Evolutionary conservation across 2,329 filamentous ascomycete genomes (phyloP).

Genomic region (Rhexocercosporidium sp.): DNA sequence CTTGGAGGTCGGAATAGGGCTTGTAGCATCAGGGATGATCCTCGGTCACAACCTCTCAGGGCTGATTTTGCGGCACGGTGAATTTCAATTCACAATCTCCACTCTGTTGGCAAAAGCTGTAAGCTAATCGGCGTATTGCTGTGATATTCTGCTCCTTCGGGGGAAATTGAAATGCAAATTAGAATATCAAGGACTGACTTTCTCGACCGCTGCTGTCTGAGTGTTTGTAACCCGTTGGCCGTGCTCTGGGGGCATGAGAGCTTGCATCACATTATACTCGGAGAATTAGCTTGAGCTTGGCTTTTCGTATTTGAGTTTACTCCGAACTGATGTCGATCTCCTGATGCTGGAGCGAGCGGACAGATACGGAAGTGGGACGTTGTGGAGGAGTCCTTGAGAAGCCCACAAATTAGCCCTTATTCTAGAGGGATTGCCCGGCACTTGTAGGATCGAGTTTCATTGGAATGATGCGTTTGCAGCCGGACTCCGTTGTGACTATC

Average conservation of each 20-base stretch:
- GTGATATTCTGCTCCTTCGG: not conserved
- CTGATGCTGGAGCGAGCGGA: not conserved
- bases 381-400: not conserved
- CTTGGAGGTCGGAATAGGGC: conserved; percentile 6
- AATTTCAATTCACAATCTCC: not conserved
- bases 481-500: not conserved
- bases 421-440: not conserved
- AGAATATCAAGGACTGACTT: not conserved
- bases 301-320: not conserved
- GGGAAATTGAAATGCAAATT: too few relatives aligned
- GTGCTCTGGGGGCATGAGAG: not conserved
- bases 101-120: not conserved
- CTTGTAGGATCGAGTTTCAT: not conserved
- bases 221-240: not conserved
- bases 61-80: not conserved
- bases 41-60: not conserved
- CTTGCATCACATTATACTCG: not conserved
- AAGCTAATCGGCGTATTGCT: not conserved
- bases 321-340: not conserved
- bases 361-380: not conserved
- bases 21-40: not conserved
- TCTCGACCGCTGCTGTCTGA: not conserved
- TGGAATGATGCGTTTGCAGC: not conserved
- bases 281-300: not conserved
- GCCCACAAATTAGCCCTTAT: not conserved